Evolutionary conservation across 495 filamentous ascomycete genomes (phyloP).

Genomic region (Cetradonia linearis): DNA sequence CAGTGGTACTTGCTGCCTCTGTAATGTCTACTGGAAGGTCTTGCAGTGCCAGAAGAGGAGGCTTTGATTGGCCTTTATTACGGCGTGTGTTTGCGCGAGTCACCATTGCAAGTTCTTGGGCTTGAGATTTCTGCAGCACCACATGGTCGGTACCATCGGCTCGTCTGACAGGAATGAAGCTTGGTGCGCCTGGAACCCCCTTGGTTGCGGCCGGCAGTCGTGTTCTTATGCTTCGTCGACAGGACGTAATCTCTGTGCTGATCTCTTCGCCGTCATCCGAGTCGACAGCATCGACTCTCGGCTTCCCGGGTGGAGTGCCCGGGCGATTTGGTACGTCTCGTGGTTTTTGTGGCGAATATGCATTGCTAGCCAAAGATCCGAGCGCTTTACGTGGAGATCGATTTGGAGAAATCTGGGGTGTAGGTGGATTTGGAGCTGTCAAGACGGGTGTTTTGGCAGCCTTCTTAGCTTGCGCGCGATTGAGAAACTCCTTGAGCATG

Average conservation of each 20-base stretch:
- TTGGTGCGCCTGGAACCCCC: constrained; percentile 29
- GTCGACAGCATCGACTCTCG: constrained; percentile 17
- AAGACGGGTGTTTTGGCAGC: constrained; percentile 37
- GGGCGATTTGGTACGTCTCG: constrained; percentile 29
- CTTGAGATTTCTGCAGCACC: constrained; percentile 46
- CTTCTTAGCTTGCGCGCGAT: constrained; percentile 49
- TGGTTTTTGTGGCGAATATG: constrained; percentile 40
- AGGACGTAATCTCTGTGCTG: constrained; percentile 22
- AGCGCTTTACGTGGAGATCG: constrained; percentile 40
- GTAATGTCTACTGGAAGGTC: constrained; percentile 28
- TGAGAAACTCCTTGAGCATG: constrained; percentile 51
- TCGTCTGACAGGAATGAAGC: constrained; percentile 47
- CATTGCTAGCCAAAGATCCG: constrained; percentile 44
- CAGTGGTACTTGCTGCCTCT: background rate
- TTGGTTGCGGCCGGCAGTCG: constrained; percentile 28
- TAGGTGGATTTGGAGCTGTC: constrained; percentile 21
- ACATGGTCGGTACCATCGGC: constrained; percentile 47
- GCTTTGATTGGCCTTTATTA: constrained; percentile 45
- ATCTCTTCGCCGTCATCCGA: constrained; percentile 22
- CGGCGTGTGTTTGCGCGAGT: constrained; percentile 48
- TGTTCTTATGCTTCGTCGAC: constrained; percentile 38
- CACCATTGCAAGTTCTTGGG: constrained; percentile 45
- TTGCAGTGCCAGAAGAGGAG: constrained; percentile 39
- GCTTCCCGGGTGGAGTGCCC: constrained; percentile 16
- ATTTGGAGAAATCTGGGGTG: constrained; percentile 29